These are phyloP conservation scores for Aristolochia fimbriata DNA, from an alignment of 164 flowering plant genomes.

Conservation along the genomic window DNA sequence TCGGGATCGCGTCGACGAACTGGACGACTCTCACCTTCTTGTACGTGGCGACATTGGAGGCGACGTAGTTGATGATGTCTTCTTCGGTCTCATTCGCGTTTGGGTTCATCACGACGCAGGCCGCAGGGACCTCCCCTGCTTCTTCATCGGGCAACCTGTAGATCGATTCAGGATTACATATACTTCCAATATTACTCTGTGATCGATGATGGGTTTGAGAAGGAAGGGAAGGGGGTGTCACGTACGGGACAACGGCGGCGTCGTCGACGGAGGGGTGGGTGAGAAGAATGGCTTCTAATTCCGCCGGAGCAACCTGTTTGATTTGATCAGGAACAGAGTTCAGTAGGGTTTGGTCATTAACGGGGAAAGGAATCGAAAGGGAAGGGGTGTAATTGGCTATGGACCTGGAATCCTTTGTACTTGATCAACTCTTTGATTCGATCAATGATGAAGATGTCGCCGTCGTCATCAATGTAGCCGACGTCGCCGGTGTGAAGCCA, in stretches of 20 bases:
- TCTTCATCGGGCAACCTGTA: constrained; percentile 81
- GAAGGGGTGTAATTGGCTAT: background rate
- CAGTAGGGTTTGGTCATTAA: background rate
- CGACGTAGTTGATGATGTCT: constrained; percentile 68
- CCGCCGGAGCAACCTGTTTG: constrained; percentile 99
- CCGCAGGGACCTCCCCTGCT: constrained; percentile 96
- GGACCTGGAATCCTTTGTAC: constrained; percentile 93
- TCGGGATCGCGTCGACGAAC: constrained; percentile 77
- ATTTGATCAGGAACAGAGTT: background rate
- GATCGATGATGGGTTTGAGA: background rate
- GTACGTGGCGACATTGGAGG: constrained; percentile 70
- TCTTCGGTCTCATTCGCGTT: constrained; percentile 59
- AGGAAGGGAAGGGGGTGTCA: background rate
- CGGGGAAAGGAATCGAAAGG: background rate
- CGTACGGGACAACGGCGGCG: constrained; percentile 89
- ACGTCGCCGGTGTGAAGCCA: constrained; percentile 99
- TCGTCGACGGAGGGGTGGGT: constrained; percentile 84
- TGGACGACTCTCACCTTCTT: constrained; percentile 68
- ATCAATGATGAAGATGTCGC: constrained; percentile 83
- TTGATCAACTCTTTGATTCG: constrained; percentile 95
- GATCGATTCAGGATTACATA: no score
- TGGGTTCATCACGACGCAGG: constrained; percentile 66
- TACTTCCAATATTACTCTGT: no score
- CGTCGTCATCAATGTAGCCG: constrained; percentile 93
- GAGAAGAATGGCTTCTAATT: constrained; percentile 78